A percentile compares a stretch with the other conserved stretches of the same genome.
These are phyloP conservation scores for Botrytis paeoniae DNA, from an alignment of 2,329 filamentous ascomycete genomes.

Conservation along the genomic window DNA sequence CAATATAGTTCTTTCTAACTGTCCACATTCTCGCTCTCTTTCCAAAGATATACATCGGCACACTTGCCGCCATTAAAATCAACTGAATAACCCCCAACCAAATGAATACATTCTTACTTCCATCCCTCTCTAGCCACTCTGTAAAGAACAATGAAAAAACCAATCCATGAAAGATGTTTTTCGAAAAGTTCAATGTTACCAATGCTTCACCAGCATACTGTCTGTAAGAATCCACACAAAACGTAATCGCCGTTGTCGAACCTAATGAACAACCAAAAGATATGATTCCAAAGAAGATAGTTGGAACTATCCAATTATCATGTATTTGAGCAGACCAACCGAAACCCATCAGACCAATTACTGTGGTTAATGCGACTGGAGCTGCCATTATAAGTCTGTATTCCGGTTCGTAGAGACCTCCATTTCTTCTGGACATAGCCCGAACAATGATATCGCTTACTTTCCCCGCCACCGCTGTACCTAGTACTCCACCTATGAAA, in stretches of 20 bases:
- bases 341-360: constrained; percentile 87
- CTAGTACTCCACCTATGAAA: constrained; percentile 82
- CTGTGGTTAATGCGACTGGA: constrained; percentile 74
- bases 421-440: constrained; percentile 78
- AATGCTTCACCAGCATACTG: constrained; percentile 92
- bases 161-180: constrained; percentile 89
- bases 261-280: constrained; percentile 91
- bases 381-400: constrained; percentile 86
- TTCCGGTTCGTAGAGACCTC: constrained; percentile 93
- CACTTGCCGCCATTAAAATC: constrained; percentile 66
- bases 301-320: constrained; percentile 87
- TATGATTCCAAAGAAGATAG: constrained; percentile 86
- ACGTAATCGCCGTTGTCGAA: constrained; percentile 88
- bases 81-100: constrained; percentile 85
- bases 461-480: constrained; percentile 87
- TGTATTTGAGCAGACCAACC: constrained; percentile 81
- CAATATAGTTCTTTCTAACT: constrained; percentile 79
- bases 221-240: constrained; percentile 88
- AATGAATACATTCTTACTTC: constrained; percentile 74
- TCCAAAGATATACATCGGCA: constrained; percentile 93
- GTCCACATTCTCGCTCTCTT: constrained; percentile 95
- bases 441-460: constrained; percentile 82
- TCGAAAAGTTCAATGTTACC: constrained; percentile 90
- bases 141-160: constrained; percentile 88
- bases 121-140: constrained; percentile 73